Conservation (phyloP, 2,329 filamentous ascomycete genomes). For the Aspergillus neotritici region DNA sequence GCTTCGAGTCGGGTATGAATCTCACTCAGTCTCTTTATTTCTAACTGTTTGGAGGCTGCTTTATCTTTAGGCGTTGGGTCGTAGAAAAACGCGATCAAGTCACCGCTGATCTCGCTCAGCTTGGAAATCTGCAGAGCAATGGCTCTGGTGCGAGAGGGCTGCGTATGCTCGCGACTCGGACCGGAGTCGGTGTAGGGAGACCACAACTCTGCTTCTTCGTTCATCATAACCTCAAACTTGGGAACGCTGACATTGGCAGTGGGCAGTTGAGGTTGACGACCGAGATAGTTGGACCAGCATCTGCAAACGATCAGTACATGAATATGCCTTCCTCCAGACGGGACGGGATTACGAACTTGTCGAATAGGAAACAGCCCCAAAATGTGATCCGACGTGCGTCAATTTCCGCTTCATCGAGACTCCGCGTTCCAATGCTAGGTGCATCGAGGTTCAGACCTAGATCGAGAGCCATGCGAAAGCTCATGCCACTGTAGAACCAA, state of each 20-base stretch:
- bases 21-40: slow-evolving; percentile 88
- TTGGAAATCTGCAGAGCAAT: slow-evolving; percentile 74
- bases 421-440: slow-evolving; percentile 56
- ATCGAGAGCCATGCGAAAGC: slow-evolving; percentile 94
- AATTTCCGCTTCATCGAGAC: slow-evolving; percentile 72
- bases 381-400: slow-evolving; percentile 89
- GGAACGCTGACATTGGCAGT: slow-evolving; percentile 74
- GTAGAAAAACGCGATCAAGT: slow-evolving; percentile 85
- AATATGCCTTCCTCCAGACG: neutral
- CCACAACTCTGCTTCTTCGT: slow-evolving; percentile 82
- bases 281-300: slow-evolving; percentile 96
- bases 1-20: slow-evolving; percentile 83
- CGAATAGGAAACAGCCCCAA: slow-evolving; percentile 97
- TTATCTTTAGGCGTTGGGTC: slow-evolving; percentile 64
- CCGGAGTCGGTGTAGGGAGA: slow-evolving; percentile 82
- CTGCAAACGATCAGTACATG: slow-evolving; percentile 29
- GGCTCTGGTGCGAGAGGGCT: slow-evolving; percentile 77
- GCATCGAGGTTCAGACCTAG: slow-evolving; percentile 85
- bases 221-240: slow-evolving; percentile 84
- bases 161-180: slow-evolving; percentile 63
- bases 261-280: slow-evolving; percentile 80
- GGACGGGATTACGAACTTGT: slow-evolving; percentile 56
- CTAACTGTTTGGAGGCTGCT: slow-evolving; percentile 66
- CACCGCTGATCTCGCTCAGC: slow-evolving; percentile 88
- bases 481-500: slow-evolving; percentile 98